Conservation (phyloP, 2,329 filamentous ascomycete genomes). For the Ophiostoma ips region DNA sequence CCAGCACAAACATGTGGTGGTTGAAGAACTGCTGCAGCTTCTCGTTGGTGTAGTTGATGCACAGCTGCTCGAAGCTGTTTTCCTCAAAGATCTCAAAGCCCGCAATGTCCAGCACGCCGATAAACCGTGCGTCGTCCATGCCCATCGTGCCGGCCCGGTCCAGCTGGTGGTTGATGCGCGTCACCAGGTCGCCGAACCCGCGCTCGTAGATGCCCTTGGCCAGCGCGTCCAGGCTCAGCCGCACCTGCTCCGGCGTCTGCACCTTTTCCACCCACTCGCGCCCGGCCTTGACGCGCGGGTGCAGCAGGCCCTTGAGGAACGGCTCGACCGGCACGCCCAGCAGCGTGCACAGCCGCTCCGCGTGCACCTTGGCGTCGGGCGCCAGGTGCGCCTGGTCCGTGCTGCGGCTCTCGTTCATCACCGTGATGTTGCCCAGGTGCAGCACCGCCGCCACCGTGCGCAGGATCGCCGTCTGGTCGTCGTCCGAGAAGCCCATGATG, state of each 20-base stretch:
- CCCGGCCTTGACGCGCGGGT: constrained; percentile 88
- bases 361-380: constrained; percentile 59
- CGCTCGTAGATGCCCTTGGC: constrained; percentile 97
- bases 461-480: constrained; percentile 72
- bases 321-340: constrained; percentile 73
- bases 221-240: constrained; percentile 75
- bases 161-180: constrained; percentile 79
- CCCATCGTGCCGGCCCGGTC: constrained; percentile 73
- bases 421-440: constrained; percentile 81
- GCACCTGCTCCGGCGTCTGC: constrained; percentile 92
- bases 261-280: constrained; percentile 98
- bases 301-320: constrained; percentile 77
- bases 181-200: constrained; percentile 83
- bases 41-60: constrained; percentile 99
- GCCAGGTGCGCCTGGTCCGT: constrained; percentile 80
- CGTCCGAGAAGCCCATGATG: constrained; percentile 82
- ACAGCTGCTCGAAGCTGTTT: constrained; percentile 97
- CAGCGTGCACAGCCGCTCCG: constrained; percentile 66
- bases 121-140: constrained; percentile 84
- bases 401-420: constrained; percentile 79
- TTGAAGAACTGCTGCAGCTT: constrained; percentile 99
- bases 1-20: constrained; percentile 98
- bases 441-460: constrained; percentile 81
- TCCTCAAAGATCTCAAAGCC: constrained; percentile 98
- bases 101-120: constrained; percentile 95